Conservation (phyloP, 2,329 filamentous ascomycete species). For the Pseudomassariella vexata region DNA sequence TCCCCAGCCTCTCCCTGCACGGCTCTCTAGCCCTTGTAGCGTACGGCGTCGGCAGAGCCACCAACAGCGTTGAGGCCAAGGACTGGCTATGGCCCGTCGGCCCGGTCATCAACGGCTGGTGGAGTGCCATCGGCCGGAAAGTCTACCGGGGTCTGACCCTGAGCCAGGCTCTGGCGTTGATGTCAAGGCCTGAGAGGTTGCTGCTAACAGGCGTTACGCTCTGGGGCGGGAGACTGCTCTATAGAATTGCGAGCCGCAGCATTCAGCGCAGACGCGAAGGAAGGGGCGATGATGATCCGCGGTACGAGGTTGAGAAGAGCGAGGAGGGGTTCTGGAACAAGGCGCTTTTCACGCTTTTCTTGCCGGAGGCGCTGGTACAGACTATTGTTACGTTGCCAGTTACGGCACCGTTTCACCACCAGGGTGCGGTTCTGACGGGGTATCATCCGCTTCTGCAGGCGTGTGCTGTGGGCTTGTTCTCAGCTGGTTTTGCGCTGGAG, state of each 20-base stretch:
- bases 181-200: conserved; percentile 49
- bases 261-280: conserved; percentile 26
- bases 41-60: conserved; percentile 44
- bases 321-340: conserved; percentile 52
- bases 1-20: conserved; percentile 8
- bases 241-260: conserved; percentile 43
- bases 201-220: conserved; percentile 50
- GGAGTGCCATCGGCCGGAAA: conserved; percentile 50
- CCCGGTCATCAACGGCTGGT: conserved; percentile 54
- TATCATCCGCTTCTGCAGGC: conserved; percentile 30
- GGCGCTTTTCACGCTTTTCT: conserved; percentile 45
- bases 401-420: conserved; percentile 44
- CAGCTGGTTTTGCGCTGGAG: conserved; percentile 50
- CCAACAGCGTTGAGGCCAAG: conserved; percentile 52
- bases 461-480: conserved; percentile 48
- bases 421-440: conserved; percentile 22
- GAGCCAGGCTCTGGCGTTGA: conserved; percentile 35
- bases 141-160: conserved; percentile 38
- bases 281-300: conserved; percentile 44
- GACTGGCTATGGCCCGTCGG: conserved; percentile 53
- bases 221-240: conserved; percentile 53
- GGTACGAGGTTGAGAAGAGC: conserved; percentile 46
- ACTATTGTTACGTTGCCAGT: conserved; percentile 52
- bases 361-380: conserved; percentile 53
- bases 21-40: conserved; percentile 24